Percentiles rank a stretch among this genome's conserved stretches.
Evolutionary conservation across 306 rosid genomes (phyloP).

Genomic region (Glycyrrhiza uralensis): DNA sequence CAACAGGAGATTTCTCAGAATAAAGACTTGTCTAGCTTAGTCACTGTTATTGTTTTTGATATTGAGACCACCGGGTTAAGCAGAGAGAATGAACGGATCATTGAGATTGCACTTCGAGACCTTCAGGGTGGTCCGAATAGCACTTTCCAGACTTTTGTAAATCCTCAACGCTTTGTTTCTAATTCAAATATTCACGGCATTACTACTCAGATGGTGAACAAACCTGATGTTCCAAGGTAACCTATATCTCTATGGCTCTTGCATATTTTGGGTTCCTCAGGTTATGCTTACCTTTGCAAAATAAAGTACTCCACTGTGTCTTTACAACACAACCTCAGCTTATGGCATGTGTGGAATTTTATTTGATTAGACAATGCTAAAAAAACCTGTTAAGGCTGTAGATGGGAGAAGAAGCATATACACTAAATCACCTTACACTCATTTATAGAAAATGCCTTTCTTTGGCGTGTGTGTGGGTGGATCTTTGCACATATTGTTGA

Average conservation of each 20-base stretch:
- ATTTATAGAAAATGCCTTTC: background rate
- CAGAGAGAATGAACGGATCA: constrained; percentile 51
- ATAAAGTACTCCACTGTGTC: background rate
- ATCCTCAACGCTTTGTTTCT: constrained; percentile 56
- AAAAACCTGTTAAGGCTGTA: background rate
- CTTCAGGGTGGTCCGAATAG: constrained; percentile 85
- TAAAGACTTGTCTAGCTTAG: constrained; percentile 51
- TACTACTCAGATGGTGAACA: constrained; percentile 55
- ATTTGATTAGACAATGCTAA: background rate
- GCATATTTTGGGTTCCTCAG: background rate
- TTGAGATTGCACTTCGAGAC: constrained; percentile 80
- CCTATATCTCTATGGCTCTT: constrained; percentile 2
- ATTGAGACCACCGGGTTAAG: constrained; percentile 78
- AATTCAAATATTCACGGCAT: constrained; percentile 66
- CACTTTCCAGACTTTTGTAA: constrained; percentile 84
- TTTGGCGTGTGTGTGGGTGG: constrained; percentile 13
- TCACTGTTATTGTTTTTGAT: constrained; percentile 69
- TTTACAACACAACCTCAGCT: background rate
- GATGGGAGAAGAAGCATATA: background rate
- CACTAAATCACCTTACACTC: background rate
- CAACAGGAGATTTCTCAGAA: constrained; percentile 48
- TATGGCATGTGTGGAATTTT: constrained; percentile 11
- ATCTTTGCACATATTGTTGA: background rate
- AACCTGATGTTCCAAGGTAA: constrained; percentile 85
- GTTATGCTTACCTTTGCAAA: constrained; percentile 5